These are phyloP conservation scores for Fusarium albidum DNA, from an alignment of 2,329 filamentous ascomycete species.

Conservation along the genomic window DNA sequence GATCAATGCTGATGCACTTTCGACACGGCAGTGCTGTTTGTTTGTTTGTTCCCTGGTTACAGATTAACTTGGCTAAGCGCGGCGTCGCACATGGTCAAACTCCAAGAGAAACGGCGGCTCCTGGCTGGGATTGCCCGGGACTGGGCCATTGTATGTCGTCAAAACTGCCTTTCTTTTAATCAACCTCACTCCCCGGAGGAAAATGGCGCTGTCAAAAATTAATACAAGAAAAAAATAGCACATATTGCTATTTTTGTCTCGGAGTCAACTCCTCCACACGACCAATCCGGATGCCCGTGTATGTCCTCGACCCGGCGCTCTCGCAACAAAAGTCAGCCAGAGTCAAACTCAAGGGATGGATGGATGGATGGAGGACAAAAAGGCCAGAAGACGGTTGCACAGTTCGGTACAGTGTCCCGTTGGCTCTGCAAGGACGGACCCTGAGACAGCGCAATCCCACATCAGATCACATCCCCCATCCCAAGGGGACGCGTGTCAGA, in stretches of 20 bases:
- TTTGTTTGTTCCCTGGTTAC: no score
- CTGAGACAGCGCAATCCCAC: slow-evolving; percentile 23
- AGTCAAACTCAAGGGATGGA: neutral
- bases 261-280: neutral
- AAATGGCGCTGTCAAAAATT: no score
- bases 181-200: no score
- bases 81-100: no score
- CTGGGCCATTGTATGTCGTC: no score
- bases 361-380: slow-evolving; percentile 12
- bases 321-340: neutral
- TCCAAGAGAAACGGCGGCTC: no score
- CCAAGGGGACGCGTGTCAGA: slow-evolving; percentile 39
- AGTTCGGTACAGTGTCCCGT: slow-evolving; percentile 16
- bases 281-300: slow-evolving; percentile 14
- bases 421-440: neutral
- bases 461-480: slow-evolving; percentile 5
- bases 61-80: no score
- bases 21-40: no score
- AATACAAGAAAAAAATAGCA: no score
- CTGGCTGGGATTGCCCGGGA: no score
- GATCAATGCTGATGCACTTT: no score
- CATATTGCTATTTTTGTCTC: slow-evolving; percentile 6
- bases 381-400: neutral
- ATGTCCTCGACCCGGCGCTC: slow-evolving; percentile 9
- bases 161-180: no score